These are phyloP conservation scores for Brassica cretica DNA, from an alignment of 345 rosid genomes.

Conservation along the genomic window DNA sequence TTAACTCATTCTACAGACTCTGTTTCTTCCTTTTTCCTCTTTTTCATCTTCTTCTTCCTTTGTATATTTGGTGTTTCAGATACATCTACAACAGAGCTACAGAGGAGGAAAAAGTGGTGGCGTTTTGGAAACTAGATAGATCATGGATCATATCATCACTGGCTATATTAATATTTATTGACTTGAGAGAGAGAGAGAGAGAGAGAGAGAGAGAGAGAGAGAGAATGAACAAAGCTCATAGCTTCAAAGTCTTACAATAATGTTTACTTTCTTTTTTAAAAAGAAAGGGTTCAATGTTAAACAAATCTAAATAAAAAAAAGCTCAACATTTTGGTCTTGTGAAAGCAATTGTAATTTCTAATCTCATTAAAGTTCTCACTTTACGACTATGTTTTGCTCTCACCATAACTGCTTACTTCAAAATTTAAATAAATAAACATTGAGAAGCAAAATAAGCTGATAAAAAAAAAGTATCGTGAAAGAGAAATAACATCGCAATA, in stretches of 20 bases:
- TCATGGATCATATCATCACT: constrained; percentile 12
- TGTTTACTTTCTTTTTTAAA: constrained; percentile 25
- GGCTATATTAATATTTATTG: constrained; percentile 30
- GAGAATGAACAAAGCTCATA: constrained; percentile 28
- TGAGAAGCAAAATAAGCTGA: neutral
- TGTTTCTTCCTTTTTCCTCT: neutral
- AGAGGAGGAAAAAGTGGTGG: constrained; percentile 84
- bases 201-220: constrained; percentile 23
- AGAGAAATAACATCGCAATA: too few species aligned
- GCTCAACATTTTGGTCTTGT: neutral
- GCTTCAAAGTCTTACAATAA: constrained; percentile 33
- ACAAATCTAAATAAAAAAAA: constrained; percentile 5
- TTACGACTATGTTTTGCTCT: too few species aligned
- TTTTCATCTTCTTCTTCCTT: neutral
- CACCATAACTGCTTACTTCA: too few species aligned
- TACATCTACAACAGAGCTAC: constrained; percentile 45
- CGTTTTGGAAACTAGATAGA: constrained; percentile 52
- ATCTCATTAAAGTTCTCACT: too few species aligned
- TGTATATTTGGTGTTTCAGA: constrained; percentile 13
- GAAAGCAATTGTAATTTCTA: neutral
- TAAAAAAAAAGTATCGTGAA: too few species aligned
- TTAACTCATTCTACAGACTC: neutral
- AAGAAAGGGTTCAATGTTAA: constrained; percentile 5
- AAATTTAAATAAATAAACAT: neutral
- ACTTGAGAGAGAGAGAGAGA: constrained; percentile 25